These are phyloP conservation scores for Tolypocladium endophyticum DNA, from an alignment of 2,329 filamentous ascomycete species.

Conservation along the genomic window DNA sequence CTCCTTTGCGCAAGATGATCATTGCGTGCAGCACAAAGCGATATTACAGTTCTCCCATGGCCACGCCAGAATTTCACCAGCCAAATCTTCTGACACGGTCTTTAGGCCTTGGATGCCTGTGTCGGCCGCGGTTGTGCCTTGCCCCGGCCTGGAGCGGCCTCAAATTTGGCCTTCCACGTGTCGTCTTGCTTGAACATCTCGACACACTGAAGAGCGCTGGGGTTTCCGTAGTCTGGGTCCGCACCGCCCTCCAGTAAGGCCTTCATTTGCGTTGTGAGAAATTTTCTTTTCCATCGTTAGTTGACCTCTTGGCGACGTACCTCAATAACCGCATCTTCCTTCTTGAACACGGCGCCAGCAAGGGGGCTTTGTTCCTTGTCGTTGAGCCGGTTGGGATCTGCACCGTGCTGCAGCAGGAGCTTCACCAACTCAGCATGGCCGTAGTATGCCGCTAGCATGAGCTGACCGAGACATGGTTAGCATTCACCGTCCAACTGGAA, in stretches of 20 bases:
- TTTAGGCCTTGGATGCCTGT: background rate
- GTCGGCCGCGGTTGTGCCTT: conserved; percentile 19
- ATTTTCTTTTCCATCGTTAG: background rate
- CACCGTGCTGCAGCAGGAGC: conserved; percentile 50
- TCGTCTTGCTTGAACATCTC: conserved; percentile 42
- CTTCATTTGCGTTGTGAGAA: conserved; percentile 13
- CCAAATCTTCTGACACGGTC: background rate
- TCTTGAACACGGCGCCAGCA: conserved; percentile 65
- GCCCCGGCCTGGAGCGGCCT: conserved; percentile 35
- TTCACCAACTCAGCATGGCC: conserved; percentile 51
- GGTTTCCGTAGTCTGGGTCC: conserved; percentile 41
- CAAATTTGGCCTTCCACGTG: conserved; percentile 38
- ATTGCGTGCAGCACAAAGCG: background rate
- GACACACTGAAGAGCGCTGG: conserved; percentile 37
- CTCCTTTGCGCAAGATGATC: background rate
- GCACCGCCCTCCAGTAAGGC: conserved; percentile 40
- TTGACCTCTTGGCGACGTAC: conserved; percentile 17
- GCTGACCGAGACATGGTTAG: conserved; percentile 21
- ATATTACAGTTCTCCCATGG: background rate
- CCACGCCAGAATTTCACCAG: background rate
- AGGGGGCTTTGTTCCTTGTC: conserved; percentile 58
- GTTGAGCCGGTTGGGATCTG: conserved; percentile 58
- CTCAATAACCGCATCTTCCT: conserved; percentile 53
- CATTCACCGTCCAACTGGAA: background rate
- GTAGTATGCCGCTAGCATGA: conserved; percentile 66